Conservation (phyloP, 1,284 basidiomycete genomes). For the Malassezia equina region DNA sequence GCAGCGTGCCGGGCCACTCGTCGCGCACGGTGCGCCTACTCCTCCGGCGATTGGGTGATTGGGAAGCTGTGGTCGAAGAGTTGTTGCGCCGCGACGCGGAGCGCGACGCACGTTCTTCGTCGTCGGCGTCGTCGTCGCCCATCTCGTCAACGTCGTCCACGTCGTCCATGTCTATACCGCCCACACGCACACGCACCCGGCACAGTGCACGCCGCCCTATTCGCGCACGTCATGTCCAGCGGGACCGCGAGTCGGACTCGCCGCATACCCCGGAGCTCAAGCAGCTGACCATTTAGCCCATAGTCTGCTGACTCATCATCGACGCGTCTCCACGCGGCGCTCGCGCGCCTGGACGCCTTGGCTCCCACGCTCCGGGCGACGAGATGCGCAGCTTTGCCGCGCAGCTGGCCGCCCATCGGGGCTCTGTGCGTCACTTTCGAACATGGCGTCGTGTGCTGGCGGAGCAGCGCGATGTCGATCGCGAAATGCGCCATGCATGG, state of each 20-base stretch:
- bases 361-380: too few species aligned
- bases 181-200: not conserved
- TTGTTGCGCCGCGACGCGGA: conserved; percentile 22
- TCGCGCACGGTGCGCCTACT: conserved; percentile 21
- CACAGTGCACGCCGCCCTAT: not conserved
- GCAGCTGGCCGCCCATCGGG: not conserved
- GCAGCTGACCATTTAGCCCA: conserved; percentile 1
- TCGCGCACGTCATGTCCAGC: not conserved
- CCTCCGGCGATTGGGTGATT: conserved; percentile 23
- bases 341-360: not conserved
- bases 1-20: conserved; percentile 27
- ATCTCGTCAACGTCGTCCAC: not conserved
- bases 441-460: not conserved
- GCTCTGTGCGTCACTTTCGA: conserved; percentile 2
- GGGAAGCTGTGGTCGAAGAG: conserved; percentile 28
- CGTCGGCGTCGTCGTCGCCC: not conserved
- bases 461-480: conserved; percentile 11
- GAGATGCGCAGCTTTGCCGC: not conserved
- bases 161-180: not conserved
- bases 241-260: not conserved
- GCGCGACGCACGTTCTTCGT: not conserved
- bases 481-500: conserved; percentile 5
- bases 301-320: not conserved
- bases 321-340: not conserved
- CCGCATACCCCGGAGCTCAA: not conserved